A percentile compares a stretch with the other conserved stretches of the same genome.
These are phyloP conservation scores for Dillenia suffruticosa DNA, from an alignment of 164 flowering plant species.

Conservation along the genomic window DNA sequence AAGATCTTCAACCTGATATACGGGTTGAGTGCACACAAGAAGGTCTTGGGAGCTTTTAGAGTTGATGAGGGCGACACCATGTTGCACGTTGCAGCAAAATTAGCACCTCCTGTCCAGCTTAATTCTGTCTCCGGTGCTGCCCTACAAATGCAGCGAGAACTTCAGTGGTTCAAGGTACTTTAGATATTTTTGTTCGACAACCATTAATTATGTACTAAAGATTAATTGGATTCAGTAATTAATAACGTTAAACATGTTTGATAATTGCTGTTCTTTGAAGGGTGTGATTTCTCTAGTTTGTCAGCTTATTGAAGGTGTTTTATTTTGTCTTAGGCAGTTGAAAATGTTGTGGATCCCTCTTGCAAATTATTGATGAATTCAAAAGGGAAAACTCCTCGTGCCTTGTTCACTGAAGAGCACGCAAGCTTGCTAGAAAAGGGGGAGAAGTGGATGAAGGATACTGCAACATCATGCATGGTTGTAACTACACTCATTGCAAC, in stretches of 20 bases:
- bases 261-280: no score
- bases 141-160: slow-evolving; percentile 10
- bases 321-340: background rate
- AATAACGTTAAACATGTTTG: background rate
- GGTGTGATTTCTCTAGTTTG: no score
- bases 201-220: background rate
- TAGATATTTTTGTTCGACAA: background rate
- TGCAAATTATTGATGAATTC: background rate
- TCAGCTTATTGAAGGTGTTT: no score
- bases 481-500: slow-evolving; percentile 8
- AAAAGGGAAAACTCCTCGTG: background rate
- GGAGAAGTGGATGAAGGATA: slow-evolving; percentile 13
- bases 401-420: slow-evolving; percentile 4
- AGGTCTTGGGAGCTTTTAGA: background rate
- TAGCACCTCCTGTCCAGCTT: slow-evolving; percentile 2
- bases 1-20: slow-evolving; percentile 4
- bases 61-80: slow-evolving; percentile 1
- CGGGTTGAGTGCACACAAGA: background rate
- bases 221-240: background rate
- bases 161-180: slow-evolving; percentile 4
- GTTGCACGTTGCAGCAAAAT: slow-evolving; percentile 5
- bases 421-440: slow-evolving; percentile 1
- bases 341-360: slow-evolving; percentile 3
- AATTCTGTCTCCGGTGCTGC: slow-evolving; percentile 6
- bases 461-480: slow-evolving; percentile 7